Evolutionary conservation across 2,329 filamentous ascomycete species (phyloP), one percentile per base, ranked within the genome.

Genomic region (Arthrinium phaeospermum): DNA sequence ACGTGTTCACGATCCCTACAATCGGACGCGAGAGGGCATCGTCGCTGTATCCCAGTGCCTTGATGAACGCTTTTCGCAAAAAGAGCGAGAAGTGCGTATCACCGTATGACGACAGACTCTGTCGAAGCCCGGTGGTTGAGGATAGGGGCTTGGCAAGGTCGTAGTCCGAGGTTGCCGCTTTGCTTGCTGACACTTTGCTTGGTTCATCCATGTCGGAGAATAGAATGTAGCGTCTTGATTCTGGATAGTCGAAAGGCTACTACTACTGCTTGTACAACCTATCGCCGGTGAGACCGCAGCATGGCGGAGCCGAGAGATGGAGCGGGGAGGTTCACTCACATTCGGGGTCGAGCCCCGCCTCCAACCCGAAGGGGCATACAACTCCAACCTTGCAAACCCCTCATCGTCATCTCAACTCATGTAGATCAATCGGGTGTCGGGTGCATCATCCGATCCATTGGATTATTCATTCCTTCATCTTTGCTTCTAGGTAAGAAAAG

Each of bases 51-150:
- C 92, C 92, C 1, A 93, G 85, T 0, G 92, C 91, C 80, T 94
- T 94, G 83, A 94, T 94, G 80, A 94, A 94, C 34, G 91, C 92
- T 77, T 94, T 94, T 46, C 92, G 88, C 0, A 94, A 85, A 77
- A 94, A 94, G 1, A 94, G 86, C 0, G 91, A 92, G 83, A 94
- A 94, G 81, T 94, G 92, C 8, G 91, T 85, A 75, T 94, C 92
- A 64, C 92, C 92, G 75, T 94, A 94, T 0, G 89, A 90, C 3
- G 91, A 87, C 0, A 94, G 86, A 1, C 90, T 90, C 75, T 91
- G 90, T 10, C 91, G 87, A 44, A 94, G 84, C 8, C 91, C 91
- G 80, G 67, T 80, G 75, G 45, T 82, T 80, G 53, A 82, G 34
- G 81, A 77, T 70, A 92, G 87, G 1, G 89, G 86, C 1, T 79